Evolutionary conservation across 345 rosid genomes (phyloP), one percentile per base, ranked within the genome.

Genomic region (Citrus glauca): DNA sequence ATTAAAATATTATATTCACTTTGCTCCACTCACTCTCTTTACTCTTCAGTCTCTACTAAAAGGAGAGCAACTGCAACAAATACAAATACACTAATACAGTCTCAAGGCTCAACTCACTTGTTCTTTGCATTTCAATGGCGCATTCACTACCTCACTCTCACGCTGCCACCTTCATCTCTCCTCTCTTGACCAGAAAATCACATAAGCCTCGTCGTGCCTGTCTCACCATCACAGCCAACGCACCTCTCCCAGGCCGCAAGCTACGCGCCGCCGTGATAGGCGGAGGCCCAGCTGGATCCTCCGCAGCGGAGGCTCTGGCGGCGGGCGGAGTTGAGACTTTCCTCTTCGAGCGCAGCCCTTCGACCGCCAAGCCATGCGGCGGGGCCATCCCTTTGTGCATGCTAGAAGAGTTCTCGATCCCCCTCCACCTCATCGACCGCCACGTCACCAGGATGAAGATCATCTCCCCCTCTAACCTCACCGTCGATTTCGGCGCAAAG

Each of bases 341-440:
- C 81, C 91, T 89, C 78, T 88, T 91, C 79, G 95, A 91, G 60
- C 86, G 93, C 9, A 86, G 80, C 82, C 85, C 92, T 13, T 78
- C 86, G 33, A 64, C 86, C 1, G 86, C 93, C 75, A 91, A 90
- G 78, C 93, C 96, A 28, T 91, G 93, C 76, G 93, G 93, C 69
- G 95, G 93, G 6, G 95, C 92, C 37, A 91, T 91, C 78, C 95
- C 95, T 28, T 82, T 91, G 27, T 91, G 93, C 76, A 90, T 91
- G 95, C 55, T 91, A 8, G 91, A 88, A 20, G 95, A 90, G 84
- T 91, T 90, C 86, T 78, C 82, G 40, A 85, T 91, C 82, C 95
- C 93, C 25, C 81, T 65, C 57, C 73, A 79, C 69, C 90, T 91
- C 85, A 75, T 91, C 76, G 92, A 91, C 83, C 91, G 93, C 65